Evolutionary conservation across 108 stramenopile genomes (phyloP).

Genomic region (Cylindrotheca fusiformis): DNA sequence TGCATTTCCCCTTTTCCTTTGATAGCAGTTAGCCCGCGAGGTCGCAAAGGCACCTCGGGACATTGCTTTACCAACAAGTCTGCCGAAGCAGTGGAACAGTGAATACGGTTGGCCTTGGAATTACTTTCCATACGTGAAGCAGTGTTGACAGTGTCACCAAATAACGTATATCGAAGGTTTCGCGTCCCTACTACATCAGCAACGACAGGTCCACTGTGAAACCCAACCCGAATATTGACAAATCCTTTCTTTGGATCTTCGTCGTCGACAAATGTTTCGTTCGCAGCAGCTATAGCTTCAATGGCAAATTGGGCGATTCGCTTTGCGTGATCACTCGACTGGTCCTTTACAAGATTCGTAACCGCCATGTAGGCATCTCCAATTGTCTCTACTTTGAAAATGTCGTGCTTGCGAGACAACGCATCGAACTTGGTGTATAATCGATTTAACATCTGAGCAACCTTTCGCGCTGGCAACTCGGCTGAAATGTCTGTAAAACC

Average conservation of each 20-base stretch:
- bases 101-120: slow-evolving; percentile 31
- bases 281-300: slow-evolving; percentile 45
- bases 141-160: slow-evolving; percentile 64
- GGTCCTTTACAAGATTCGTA: slow-evolving; percentile 24
- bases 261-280: slow-evolving; percentile 24
- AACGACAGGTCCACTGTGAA: slow-evolving; percentile 53
- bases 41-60: slow-evolving; percentile 22
- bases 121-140: slow-evolving; percentile 54
- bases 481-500: slow-evolving; percentile 48
- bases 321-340: slow-evolving; percentile 51
- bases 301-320: slow-evolving; percentile 51
- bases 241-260: slow-evolving; percentile 39
- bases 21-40: slow-evolving; percentile 40
- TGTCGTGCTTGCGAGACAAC: slow-evolving; percentile 40
- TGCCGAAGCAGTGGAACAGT: slow-evolving; percentile 40
- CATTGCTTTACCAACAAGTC: slow-evolving; percentile 35
- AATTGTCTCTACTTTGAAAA: slow-evolving; percentile 68
- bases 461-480: slow-evolving; percentile 25
- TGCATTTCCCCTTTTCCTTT: slow-evolving; percentile 49
- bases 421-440: slow-evolving; percentile 48
- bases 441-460: slow-evolving; percentile 47
- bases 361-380: slow-evolving; percentile 49
- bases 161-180: slow-evolving; percentile 44
- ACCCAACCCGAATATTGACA: slow-evolving; percentile 51
- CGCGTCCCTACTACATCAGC: slow-evolving; percentile 45